A percentile compares a stretch with the other conserved stretches of the same genome.
Evolutionary conservation across 768 basidiomycete genomes (phyloP).

Genomic region (Boletus rubroflammeus): DNA sequence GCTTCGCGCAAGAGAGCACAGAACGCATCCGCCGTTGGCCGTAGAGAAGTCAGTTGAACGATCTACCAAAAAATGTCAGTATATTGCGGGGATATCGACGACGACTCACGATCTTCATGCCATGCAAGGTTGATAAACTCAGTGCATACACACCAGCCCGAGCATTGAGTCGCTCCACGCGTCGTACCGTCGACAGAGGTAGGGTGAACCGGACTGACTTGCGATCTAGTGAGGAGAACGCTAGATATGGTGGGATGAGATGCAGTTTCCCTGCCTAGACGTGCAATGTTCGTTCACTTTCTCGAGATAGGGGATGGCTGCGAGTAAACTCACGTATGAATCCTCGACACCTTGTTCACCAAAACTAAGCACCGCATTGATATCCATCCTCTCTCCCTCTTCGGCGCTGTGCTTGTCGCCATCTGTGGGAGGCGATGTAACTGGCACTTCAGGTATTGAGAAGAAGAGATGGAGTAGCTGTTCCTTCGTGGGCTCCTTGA

Average conservation of each 20-base stretch:
- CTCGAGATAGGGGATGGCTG: not conserved
- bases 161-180: slow-evolving; percentile 92
- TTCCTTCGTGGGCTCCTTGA: slow-evolving; percentile 91
- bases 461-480: slow-evolving; percentile 84
- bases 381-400: slow-evolving; percentile 72
- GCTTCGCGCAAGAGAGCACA: slow-evolving; percentile 85
- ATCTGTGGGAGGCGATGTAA: slow-evolving; percentile 17
- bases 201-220: slow-evolving; percentile 90
- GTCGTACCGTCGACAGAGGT: slow-evolving; percentile 85
- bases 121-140: slow-evolving; percentile 90
- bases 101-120: slow-evolving; percentile 75
- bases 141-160: slow-evolving; percentile 96
- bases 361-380: slow-evolving; percentile 83
- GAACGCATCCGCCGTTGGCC: slow-evolving; percentile 92
- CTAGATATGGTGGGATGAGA: slow-evolving; percentile 84
- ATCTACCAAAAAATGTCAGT: slow-evolving; percentile 44
- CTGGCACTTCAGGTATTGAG: slow-evolving; percentile 58
- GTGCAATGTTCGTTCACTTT: not conserved
- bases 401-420: slow-evolving; percentile 29
- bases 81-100: not conserved
- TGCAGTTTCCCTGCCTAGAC: slow-evolving; percentile 84
- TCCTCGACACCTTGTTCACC: slow-evolving; percentile 80
- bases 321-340: slow-evolving; percentile 70
- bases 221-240: slow-evolving; percentile 86
- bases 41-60: slow-evolving; percentile 88